Evolutionary conservation across 2,329 filamentous ascomycete species (phyloP).

Genomic region (Chaetomium sp.): DNA sequence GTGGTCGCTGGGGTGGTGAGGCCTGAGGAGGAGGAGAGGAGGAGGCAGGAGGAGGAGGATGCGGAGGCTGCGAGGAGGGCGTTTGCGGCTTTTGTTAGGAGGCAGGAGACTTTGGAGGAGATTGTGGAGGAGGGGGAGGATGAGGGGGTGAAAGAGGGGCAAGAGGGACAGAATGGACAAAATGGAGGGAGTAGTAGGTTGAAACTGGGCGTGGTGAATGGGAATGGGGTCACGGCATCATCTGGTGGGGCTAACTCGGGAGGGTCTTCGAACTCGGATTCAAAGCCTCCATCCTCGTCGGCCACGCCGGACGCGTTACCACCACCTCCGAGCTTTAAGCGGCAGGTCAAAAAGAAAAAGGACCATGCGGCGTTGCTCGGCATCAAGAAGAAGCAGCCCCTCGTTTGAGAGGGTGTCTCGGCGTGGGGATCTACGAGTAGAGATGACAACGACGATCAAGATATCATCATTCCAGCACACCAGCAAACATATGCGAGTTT

Average conservation of each 20-base stretch:
- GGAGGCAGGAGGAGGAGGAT: slow-evolving; percentile 70
- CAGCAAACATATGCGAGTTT: background rate
- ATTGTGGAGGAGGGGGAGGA: slow-evolving; percentile 38
- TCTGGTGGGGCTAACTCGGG: slow-evolving; percentile 28
- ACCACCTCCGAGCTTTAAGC: slow-evolving; percentile 61
- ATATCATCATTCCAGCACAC: background rate
- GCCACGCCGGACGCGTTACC: slow-evolving; percentile 36
- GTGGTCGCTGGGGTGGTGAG: slow-evolving; percentile 45
- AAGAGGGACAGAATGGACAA: background rate
- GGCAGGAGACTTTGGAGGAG: slow-evolving; percentile 41
- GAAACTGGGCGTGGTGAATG: slow-evolving; percentile 19
- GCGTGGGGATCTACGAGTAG: too few species aligned
- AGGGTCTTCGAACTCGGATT: slow-evolving; percentile 24
- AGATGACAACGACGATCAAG: background rate
- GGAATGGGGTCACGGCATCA: slow-evolving; percentile 20
- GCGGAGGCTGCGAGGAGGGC: slow-evolving; percentile 73
- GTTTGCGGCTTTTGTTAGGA: slow-evolving; percentile 57
- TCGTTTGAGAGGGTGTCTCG: slow-evolving; percentile 37
- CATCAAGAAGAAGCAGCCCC: slow-evolving; percentile 74
- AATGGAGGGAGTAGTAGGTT: background rate
- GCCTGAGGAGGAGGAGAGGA: slow-evolving; percentile 53
- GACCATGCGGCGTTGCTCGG: slow-evolving; percentile 67
- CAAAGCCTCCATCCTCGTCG: slow-evolving; percentile 17
- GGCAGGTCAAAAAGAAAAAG: slow-evolving; percentile 81
- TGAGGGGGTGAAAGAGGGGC: slow-evolving; percentile 6